Base-by-base conservation (phyloP, 208 protist species). In the Wallacemonas collosoma region DNA sequence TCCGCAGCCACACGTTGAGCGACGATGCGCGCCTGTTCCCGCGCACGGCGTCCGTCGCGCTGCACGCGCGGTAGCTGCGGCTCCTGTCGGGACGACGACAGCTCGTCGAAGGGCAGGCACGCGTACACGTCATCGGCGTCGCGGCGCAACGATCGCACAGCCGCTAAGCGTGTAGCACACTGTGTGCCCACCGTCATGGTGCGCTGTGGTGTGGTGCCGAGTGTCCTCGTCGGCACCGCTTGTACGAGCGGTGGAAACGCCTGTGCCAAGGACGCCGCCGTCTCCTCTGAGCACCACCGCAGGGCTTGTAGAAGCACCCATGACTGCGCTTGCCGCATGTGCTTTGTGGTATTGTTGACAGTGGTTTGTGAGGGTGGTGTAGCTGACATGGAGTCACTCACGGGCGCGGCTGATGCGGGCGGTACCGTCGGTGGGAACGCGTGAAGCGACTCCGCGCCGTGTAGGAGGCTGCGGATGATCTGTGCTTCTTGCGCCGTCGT, bases 101-200 rank as follows among this genome's bases (percentile, higher is more conserved):
- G 7, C 3, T 38, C 26, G 1, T 44, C 41, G 40, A 65, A n/a
- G 7, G 60, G 60, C 5, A 65, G 50, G 43, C n/a, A 26, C 15
- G 41, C 60, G 60, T 65, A 65, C 14, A 65, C 43, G 8, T 65
- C n/a, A 0, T 38, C 7, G 8, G 60, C n/a, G 55, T 67, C 26
- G 3, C 69, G 62, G 15, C 68, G 71, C 1, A 82, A 65, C 17
- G 35, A 17, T n/a, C 12, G 39, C 8, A 82, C 48, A 1, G 3
- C 43, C 44, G 62, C 68, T 15, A 74, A 55, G 48, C 72, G 68
- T 9, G 56, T 44, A 5, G 41, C 55, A 60, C 67, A 82, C 15
- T 14, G 45, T 6, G 45, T 12, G 12, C 12, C 45, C 26, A 26
- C 26, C 26, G 26, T 26, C 26, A 26, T 26, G 26, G 26, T 26